Conservation (phyloP, 345 rosid genomes). For the Iberis pinnata region DNA sequence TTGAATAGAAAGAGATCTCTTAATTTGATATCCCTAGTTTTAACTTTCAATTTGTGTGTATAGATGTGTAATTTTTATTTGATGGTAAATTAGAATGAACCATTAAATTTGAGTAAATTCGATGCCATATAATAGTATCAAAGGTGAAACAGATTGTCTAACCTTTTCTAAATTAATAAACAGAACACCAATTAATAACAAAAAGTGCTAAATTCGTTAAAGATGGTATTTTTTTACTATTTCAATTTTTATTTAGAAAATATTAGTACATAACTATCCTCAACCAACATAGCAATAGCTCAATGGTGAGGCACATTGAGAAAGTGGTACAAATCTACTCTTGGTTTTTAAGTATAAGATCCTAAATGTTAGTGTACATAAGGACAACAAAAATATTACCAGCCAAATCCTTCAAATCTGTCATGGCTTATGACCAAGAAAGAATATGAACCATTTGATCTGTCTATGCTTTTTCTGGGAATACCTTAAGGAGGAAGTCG, state of each 20-base stretch:
- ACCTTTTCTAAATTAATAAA: no score
- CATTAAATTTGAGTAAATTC: no score
- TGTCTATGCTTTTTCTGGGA: constrained; percentile 40
- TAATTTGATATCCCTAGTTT: no score
- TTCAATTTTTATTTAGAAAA: constrained; percentile 5
- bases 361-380: constrained; percentile 28
- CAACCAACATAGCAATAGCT: constrained; percentile 2
- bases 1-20: no score
- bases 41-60: no score
- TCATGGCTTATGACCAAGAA: constrained; percentile 23
- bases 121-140: no score
- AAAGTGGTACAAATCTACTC: constrained; percentile 9
- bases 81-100: no score
- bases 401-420: constrained; percentile 16
- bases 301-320: neutral
- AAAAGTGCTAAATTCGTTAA: no score
- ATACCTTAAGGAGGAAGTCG: constrained; percentile 62
- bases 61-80: no score
- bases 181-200: no score
- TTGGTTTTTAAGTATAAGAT: constrained; percentile 14
- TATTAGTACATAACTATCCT: neutral
- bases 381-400: constrained; percentile 4
- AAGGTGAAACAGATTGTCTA: no score
- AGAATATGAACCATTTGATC: constrained; percentile 20
- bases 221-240: neutral